Percentiles rank a stretch among this genome's conserved stretches.
These are phyloP conservation scores for Termitomyces sp. DNA, from an alignment of 768 basidiomycete genomes.

Conservation along the genomic window DNA sequence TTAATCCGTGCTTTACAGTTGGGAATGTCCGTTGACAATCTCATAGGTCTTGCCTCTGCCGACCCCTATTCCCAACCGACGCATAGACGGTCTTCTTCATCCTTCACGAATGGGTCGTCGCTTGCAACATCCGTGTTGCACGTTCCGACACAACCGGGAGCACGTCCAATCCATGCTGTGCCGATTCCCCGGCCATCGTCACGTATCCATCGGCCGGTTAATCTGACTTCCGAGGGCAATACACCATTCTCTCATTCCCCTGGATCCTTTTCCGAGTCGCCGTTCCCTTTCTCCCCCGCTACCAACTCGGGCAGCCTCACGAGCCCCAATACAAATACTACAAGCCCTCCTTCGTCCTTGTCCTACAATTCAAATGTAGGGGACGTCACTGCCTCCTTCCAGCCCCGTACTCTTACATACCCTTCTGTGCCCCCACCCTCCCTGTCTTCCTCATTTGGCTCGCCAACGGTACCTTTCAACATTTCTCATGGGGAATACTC, in stretches of 20 bases:
- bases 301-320: constrained; percentile 50
- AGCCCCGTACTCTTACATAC: constrained; percentile 53
- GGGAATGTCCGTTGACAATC: constrained; percentile 71
- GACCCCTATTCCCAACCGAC: constrained; percentile 73
- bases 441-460: constrained; percentile 73
- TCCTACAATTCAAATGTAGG: constrained; percentile 42
- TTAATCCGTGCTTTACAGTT: constrained; percentile 36
- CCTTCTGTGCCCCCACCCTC: constrained; percentile 84
- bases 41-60: constrained; percentile 62
- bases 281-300: constrained; percentile 62
- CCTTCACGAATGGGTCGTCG: constrained; percentile 34
- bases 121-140: constrained; percentile 41
- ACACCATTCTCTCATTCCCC: constrained; percentile 65
- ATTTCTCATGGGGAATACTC: constrained; percentile 45
- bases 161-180: constrained; percentile 46
- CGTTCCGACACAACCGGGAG: constrained; percentile 22
- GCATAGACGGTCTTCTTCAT: constrained; percentile 50
- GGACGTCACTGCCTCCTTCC: constrained; percentile 20
- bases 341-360: constrained; percentile 68
- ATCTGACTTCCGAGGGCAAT: constrained; percentile 44
- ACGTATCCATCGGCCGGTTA: constrained; percentile 52
- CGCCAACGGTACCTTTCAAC: constrained; percentile 49
- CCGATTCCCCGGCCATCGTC: constrained; percentile 74
- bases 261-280: constrained; percentile 56
- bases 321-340: constrained; percentile 59